Evolutionary conservation across 257 asterid genomes (phyloP), one percentile per base, ranked within the genome.

Genomic region (Plantago major): DNA sequence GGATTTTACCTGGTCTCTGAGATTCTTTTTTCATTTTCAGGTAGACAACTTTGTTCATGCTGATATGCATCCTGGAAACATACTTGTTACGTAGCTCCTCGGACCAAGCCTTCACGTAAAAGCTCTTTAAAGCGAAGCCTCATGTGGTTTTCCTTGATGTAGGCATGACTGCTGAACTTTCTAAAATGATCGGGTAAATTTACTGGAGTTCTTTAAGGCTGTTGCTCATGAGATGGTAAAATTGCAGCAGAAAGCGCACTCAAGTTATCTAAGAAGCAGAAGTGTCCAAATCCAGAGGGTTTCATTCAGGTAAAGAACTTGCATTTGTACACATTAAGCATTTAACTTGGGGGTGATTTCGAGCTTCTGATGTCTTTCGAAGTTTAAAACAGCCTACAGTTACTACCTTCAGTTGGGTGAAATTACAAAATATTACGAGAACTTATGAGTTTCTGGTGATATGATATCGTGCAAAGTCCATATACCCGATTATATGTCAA

Each of bases 61-160:
- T 13, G 95, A 87, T 67, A 82, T 87, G 95, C 95, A 87, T 68
- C 95, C 95, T 14, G 95, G 95, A 62, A 87, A 87, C 79, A 84
- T 87, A 74, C 90, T 87, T 60, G 95, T 87, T 33, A 94, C 18
- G 78, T 72, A 18, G 57, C 74, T 61, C 63, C 74, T 61, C 63
- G 45, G 78, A 74, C 72, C 57, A 74, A 78, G 63, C 71, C 79
- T 46, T 76, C 93, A 62, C 80, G 83, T 47, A 82, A 82, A 78
- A 38, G 67, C 58, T 84, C 61, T 83, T 82, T 65, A 87, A 87
- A 71, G 43, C 71, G 55, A 87, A 87, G 78, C 94, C 95, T 64
- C 95, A 82, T 72, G 69, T 87, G 30, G 69, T 87, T 40, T 87
- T 87, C 82, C 67, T 87, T 55, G 95, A 87, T 50, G 95, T 82